phyloP scores from a whole-genome alignment of 192 early-diverging fungal species.

The Coemansia sp. region DNA sequence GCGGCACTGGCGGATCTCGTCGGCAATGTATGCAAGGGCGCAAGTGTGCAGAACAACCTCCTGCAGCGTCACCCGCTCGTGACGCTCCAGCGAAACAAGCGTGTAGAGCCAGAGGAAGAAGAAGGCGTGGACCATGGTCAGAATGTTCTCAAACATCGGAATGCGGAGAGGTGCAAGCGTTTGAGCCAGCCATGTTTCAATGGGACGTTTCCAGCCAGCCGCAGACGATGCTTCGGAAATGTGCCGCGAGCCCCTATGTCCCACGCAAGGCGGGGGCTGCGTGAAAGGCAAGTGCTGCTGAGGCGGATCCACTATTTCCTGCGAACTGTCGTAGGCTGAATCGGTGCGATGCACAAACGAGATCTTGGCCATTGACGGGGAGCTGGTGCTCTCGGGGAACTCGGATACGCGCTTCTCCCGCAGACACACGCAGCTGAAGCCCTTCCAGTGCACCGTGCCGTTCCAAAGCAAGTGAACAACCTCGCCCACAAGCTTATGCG shows the following conservation, averaged over 20 bases:
- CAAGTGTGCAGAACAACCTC: constrained; percentile 27
- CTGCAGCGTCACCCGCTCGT: constrained; percentile 12
- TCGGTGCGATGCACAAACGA: constrained; percentile 15
- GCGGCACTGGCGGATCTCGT: constrained; percentile 39
- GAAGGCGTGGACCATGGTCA: constrained; percentile 42
- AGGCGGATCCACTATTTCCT: not conserved
- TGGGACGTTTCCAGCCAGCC: not conserved
- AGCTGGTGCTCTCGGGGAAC: not conserved
- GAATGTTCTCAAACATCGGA: constrained; percentile 34
- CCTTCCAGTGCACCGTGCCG: constrained; percentile 43
- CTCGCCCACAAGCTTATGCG: constrained; percentile 31
- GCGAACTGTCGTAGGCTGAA: not conserved
- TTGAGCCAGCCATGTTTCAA: constrained; percentile 27
- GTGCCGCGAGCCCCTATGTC: not conserved
- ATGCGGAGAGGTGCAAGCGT: constrained; percentile 30
- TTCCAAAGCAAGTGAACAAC: constrained; percentile 44
- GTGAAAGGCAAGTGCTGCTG: not conserved
- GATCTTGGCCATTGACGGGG: not conserved
- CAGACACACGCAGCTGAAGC: constrained; percentile 29
- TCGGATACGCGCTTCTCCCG: not conserved
- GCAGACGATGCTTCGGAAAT: not conserved
- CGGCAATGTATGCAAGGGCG: constrained; percentile 40
- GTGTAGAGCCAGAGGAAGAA: constrained; percentile 41
- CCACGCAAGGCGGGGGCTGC: not conserved
- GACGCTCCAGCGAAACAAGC: constrained; percentile 24